These are phyloP conservation scores for Penicillium expansum DNA, from an alignment of 2,329 filamentous ascomycete species.

Conservation along the genomic window DNA sequence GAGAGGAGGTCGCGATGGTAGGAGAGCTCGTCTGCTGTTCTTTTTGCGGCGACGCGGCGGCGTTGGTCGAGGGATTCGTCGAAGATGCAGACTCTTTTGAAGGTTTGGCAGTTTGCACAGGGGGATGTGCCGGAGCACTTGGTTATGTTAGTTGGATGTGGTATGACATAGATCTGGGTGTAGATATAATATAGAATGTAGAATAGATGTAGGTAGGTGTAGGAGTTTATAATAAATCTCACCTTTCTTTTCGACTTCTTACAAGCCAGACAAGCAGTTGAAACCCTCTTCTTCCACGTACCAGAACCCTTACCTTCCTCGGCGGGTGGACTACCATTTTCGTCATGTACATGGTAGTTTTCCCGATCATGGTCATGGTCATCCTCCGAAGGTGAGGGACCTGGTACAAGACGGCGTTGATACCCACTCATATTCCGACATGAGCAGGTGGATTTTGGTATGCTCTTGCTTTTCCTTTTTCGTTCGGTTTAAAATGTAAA, in stretches of 20 bases:
- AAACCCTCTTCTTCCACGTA: conserved; percentile 38
- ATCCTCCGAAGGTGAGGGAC: conserved; percentile 19
- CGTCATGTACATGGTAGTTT: conserved; percentile 1
- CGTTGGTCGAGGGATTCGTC: conserved; percentile 60
- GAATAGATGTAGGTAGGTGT: too few species aligned
- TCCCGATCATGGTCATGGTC: background rate
- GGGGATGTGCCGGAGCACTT: conserved; percentile 40
- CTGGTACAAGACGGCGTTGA: conserved; percentile 27
- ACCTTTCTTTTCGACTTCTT: conserved; percentile 44
- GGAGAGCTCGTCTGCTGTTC: conserved; percentile 40
- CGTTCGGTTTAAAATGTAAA: background rate
- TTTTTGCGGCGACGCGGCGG: conserved; percentile 40
- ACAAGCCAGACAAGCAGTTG: conserved; percentile 41
- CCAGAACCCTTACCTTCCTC: conserved; percentile 9
- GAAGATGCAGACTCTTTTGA: conserved; percentile 48
- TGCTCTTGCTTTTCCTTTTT: background rate
- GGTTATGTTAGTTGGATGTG: background rate
- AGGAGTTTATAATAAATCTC: background rate
- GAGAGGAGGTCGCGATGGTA: conserved; percentile 41
- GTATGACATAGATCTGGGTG: background rate
- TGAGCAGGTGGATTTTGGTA: background rate
- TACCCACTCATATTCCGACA: conserved; percentile 20
- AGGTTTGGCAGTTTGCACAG: conserved; percentile 40
- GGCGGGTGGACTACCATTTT: conserved; percentile 10
- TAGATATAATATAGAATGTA: background rate